Percentiles rank a stretch among this genome's conserved stretches.
Conservation (phyloP, 352 stramenopile species). For the Phytophthora sojae region DNA sequence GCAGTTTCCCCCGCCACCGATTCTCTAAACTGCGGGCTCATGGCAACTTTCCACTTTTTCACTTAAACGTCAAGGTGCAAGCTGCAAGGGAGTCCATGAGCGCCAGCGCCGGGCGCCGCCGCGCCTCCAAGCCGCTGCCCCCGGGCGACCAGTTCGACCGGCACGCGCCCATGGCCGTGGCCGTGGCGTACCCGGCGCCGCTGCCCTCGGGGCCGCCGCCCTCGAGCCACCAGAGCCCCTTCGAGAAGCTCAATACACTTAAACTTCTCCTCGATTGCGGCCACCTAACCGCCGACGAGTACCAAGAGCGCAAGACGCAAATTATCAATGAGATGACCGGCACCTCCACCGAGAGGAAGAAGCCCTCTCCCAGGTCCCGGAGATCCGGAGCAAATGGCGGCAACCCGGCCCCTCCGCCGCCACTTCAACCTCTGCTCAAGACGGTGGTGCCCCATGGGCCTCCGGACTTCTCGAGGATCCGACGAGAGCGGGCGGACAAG, state of each 20-base stretch:
- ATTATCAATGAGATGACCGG: conserved; percentile 91
- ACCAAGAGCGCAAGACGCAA: conserved; percentile 85
- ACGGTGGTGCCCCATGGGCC: conserved; percentile 80
- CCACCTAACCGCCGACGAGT: conserved; percentile 80
- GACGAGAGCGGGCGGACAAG: conserved; percentile 78
- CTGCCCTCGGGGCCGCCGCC: conserved; percentile 1
- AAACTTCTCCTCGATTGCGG: conserved; percentile 84
- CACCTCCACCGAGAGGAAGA: conserved; percentile 72
- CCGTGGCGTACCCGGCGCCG: conserved; percentile 29
- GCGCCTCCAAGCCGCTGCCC: conserved; percentile 22
- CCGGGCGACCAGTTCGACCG: conserved; percentile 16
- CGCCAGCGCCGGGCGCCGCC: conserved; percentile 16
- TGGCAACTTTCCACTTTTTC: not conserved
- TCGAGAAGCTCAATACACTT: conserved; percentile 89
- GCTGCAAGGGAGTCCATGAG: conserved; percentile 13
- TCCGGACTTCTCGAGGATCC: conserved; percentile 68
- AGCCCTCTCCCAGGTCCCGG: conserved; percentile 43
- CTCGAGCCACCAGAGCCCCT: conserved; percentile 49
- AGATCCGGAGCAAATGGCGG: not conserved
- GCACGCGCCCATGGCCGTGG: conserved; percentile 29
- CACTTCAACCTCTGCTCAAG: conserved; percentile 80
- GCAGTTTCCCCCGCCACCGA: not conserved
- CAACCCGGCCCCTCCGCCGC: conserved; percentile 10
- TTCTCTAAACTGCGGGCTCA: not conserved
- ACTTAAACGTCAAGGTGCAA: conserved; percentile 1